Conservation (phyloP, 148 eudicot genomes). For the Dysphania ambrosioides region DNA sequence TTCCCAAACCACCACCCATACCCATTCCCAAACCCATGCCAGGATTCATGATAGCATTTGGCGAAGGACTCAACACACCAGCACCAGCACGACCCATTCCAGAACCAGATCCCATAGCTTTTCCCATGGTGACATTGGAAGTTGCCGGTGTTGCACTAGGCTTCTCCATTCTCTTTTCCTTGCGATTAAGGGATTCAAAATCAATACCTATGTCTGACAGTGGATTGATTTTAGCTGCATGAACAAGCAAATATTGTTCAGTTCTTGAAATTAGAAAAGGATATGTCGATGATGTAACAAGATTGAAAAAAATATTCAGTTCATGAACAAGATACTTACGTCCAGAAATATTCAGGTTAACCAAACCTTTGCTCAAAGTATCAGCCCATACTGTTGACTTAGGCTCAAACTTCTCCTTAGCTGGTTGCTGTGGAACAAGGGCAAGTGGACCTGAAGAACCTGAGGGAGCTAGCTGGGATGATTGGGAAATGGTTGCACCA, state of each 20-base stretch:
- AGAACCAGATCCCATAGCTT: conserved; percentile 98
- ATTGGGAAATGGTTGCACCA: conserved; percentile 22
- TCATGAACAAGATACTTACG: conserved; percentile 42
- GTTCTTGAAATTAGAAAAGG: not conserved
- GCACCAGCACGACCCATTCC: conserved; percentile 93
- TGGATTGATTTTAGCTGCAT: conserved; percentile 92
- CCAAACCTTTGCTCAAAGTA: conserved; percentile 87
- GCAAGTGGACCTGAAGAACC: conserved; percentile 48
- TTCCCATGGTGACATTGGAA: conserved; percentile 79
- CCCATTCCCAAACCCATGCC: conserved; percentile 34
- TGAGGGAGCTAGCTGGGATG: conserved; percentile 35
- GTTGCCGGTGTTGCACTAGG: conserved; percentile 48
- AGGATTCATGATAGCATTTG: conserved; percentile 48
- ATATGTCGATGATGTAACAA: not conserved
- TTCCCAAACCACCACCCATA: conserved; percentile 30
- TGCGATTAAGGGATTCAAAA: conserved; percentile 89
- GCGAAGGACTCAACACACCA: conserved; percentile 52
- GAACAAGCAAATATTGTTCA: conserved; percentile 13
- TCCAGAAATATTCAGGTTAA: conserved; percentile 89
- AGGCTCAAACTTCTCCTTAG: conserved; percentile 73
- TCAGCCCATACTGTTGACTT: conserved; percentile 97
- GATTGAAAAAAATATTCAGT: not conserved
- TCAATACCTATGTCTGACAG: conserved; percentile 80
- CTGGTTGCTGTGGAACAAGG: conserved; percentile 54
- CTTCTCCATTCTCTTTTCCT: conserved; percentile 93